Base-by-base conservation (phyloP, 176 grass and related monocot species). In the Stipa capillata region DNA sequence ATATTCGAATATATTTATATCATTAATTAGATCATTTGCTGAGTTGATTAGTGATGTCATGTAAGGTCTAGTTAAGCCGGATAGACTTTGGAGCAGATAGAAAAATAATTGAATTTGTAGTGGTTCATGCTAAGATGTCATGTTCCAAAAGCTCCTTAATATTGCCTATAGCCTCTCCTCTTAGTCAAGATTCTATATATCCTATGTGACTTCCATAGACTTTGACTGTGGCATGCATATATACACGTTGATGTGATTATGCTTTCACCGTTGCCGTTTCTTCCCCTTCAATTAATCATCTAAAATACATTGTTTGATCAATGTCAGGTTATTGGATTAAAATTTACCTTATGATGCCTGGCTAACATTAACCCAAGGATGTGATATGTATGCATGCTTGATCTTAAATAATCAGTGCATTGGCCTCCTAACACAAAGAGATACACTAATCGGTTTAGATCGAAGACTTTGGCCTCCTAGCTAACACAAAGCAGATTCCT, bases 171-270 rank as follows among this genome's bases (percentile, higher is more conserved):
- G 56, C 28, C 14, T 55, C 23, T 54, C 23, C 18, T n/a, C n/a
- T 42, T 80, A 80, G 77, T 68, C 63, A 16, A 55, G 24, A 69
- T 69, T 34, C 21, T 67, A n/a, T n/a, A n/a, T n/a, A 47, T 67
- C 45, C n/a, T 39, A 4, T 79, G 9, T 65, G 60, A 27, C 54
- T 8, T 60, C 21, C 39, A 32, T 18, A 43, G 42, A 25, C 53
- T 32, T n/a, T 45, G 17, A 44, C 17, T 32, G 39, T 18, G 25
- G 13, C 60, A 14, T 29, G 12, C n/a, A n/a, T n/a, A n/a, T n/a
- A n/a, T 3, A 23, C n/a, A n/a, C 23, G 24, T 12, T 75, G 81
- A 65, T 42, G 23, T 42, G 44, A 65, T 52, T 31, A 51, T 50
- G 13, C 33, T 80, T 79, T 61, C 70, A 41, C 71, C 13, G 18